phyloP scores from a whole-genome alignment of 805 yeast species.

The Candida tallmaniae region DNA sequence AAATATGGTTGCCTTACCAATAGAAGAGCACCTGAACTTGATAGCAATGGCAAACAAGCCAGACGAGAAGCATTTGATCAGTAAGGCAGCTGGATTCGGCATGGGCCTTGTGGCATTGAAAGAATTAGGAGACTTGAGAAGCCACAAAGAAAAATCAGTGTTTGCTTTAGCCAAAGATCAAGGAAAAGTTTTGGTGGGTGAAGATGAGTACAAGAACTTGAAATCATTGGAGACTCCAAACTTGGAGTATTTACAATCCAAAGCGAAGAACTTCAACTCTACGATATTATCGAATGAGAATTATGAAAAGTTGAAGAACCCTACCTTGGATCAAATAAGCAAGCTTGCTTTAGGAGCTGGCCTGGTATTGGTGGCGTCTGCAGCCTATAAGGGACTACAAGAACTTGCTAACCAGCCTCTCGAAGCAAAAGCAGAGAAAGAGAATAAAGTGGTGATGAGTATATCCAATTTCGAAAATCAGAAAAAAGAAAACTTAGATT shows the following conservation, averaged over 20 bases:
- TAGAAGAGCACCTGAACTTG: constrained; percentile 19
- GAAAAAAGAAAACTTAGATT: too few relatives aligned
- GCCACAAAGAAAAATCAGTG: constrained; percentile 7
- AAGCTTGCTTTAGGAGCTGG: constrained; percentile 6
- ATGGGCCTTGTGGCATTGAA: constrained; percentile 8
- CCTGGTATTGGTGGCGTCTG: constrained; percentile 6
- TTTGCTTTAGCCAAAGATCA: constrained; percentile 10
- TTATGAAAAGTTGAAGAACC: constrained; percentile 2
- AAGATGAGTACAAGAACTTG: constrained; percentile 13
- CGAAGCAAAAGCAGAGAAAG: constrained; percentile 5
- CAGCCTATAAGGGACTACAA: background rate
- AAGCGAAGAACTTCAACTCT: constrained; percentile 12
- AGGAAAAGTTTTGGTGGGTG: constrained; percentile 12
- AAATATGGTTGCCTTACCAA: constrained; percentile 10
- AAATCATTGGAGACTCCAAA: constrained; percentile 12
- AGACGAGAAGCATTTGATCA: constrained; percentile 5
- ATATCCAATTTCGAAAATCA: too few relatives aligned
- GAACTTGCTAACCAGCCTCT: constrained; percentile 4
- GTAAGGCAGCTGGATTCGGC: constrained; percentile 11
- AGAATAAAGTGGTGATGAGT: constrained; percentile 3
- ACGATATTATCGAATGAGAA: constrained; percentile 8
- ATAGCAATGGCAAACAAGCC: constrained; percentile 9
- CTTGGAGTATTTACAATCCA: constrained; percentile 16
- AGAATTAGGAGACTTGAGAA: constrained; percentile 9
- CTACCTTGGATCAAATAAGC: constrained; percentile 12